Percentiles rank a stretch among this genome's conserved stretches.
These are phyloP conservation scores for Leishmania major DNA, from an alignment of 208 protist genomes.

Conservation along the genomic window DNA sequence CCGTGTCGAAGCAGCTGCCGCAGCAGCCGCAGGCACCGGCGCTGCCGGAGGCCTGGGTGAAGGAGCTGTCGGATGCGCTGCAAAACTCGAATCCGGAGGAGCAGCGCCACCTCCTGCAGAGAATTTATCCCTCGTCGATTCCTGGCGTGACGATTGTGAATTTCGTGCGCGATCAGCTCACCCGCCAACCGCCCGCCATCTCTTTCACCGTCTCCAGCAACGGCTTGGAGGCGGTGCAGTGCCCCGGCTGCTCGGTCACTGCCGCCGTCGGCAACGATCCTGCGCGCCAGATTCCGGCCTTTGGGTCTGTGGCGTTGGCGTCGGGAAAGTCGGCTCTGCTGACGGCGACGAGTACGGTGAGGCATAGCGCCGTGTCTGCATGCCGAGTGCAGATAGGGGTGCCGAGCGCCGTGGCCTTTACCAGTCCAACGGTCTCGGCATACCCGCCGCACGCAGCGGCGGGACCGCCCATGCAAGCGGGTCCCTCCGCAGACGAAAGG, in stretches of 20 bases:
- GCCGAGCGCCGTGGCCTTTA: slow-evolving; percentile 4
- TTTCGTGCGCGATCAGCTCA: slow-evolving; percentile 66
- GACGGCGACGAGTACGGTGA: slow-evolving; percentile 45
- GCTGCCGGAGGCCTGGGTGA: slow-evolving; percentile 54
- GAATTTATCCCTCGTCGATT: slow-evolving; percentile 35
- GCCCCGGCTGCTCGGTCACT: slow-evolving; percentile 56
- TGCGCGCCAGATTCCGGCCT: slow-evolving; percentile 45
- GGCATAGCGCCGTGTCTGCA: slow-evolving; percentile 38
- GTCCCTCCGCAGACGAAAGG: slow-evolving; percentile 9
- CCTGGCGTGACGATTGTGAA: slow-evolving; percentile 49
- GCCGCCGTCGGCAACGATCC: slow-evolving; percentile 51
- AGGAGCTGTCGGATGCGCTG: slow-evolving; percentile 48
- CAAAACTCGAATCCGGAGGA: slow-evolving; percentile 48
- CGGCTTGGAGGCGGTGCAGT: slow-evolving; percentile 53
- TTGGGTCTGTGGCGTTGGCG: slow-evolving; percentile 42
- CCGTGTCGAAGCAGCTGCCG: background rate
- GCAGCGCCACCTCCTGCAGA: slow-evolving; percentile 49
- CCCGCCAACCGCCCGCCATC: slow-evolving; percentile 55
- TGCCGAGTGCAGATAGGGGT: slow-evolving; percentile 45
- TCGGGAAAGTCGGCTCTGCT: slow-evolving; percentile 37
- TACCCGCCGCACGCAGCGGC: slow-evolving; percentile 6
- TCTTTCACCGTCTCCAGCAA: slow-evolving; percentile 45
- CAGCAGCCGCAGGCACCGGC: background rate
- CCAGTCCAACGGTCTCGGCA: background rate
- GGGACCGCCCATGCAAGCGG: background rate